A percentile compares a stretch with the other conserved stretches of the same genome.
Conservation (phyloP, 345 rosid species). For the Eucalyptus sp. region DNA sequence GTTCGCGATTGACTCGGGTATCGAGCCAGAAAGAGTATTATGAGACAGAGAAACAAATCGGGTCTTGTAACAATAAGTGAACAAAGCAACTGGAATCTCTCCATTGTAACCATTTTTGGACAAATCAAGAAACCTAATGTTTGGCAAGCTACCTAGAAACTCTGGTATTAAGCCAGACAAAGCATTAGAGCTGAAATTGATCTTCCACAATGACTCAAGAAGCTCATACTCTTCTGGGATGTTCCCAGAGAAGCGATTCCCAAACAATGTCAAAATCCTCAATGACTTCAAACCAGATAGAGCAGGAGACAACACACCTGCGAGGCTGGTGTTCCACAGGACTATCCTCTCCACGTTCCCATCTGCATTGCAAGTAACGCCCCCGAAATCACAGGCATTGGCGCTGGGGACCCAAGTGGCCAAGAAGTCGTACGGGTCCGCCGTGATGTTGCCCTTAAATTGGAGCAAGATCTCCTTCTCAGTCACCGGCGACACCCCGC, state of each 20-base stretch:
- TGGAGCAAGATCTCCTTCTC: conserved; percentile 71
- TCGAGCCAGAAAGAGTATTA: conserved; percentile 58
- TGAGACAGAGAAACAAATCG: conserved; percentile 67
- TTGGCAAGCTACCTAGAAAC: conserved; percentile 72
- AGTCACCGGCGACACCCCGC: conserved; percentile 24
- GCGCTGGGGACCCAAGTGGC: conserved; percentile 51
- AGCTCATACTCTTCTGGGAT: conserved; percentile 60
- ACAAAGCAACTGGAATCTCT: conserved; percentile 57
- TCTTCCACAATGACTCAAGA: conserved; percentile 72
- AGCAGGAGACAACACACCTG: conserved; percentile 56
- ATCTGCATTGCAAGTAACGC: conserved; percentile 58
- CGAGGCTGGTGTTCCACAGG: conserved; percentile 74
- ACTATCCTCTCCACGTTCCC: conserved; percentile 82
- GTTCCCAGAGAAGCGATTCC: conserved; percentile 75
- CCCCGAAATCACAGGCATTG: conserved; percentile 58
- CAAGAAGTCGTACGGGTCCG: conserved; percentile 61
- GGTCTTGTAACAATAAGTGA: conserved; percentile 61
- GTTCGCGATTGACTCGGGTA: conserved; percentile 59
- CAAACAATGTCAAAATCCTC: conserved; percentile 80
- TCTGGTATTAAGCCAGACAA: conserved; percentile 85
- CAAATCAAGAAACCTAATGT: conserved; percentile 82
- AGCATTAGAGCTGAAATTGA: conserved; percentile 86
- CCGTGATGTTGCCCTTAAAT: conserved; percentile 59
- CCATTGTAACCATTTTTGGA: conserved; percentile 64
- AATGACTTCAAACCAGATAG: conserved; percentile 61